Evolutionary conservation across 768 basidiomycete species (phyloP), one percentile per base, ranked within the genome.

Genomic region (Suillus cothurnatus): DNA sequence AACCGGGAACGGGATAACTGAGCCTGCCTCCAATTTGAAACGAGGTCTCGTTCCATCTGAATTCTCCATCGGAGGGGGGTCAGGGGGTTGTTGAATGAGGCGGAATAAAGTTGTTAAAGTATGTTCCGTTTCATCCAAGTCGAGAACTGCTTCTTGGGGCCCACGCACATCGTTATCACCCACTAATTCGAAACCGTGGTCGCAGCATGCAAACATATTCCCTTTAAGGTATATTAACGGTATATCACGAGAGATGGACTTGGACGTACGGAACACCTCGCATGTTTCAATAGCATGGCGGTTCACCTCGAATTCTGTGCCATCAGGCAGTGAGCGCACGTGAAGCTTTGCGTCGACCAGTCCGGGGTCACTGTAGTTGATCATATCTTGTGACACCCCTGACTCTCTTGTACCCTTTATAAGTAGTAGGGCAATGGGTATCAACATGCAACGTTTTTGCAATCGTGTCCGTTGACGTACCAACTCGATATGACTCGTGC

Each of bases 171-270:
- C 68, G n/a, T 63, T 66, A 60, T 62, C 41, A 32, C 56, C 26
- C 1, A 68, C 57, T 34, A 69, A 57, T 58, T 47, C 36, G 59
- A 66, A 61, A n/a, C 67, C 70, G 28, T 70, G 74, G 43, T 86
- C 82, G 66, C 88, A 89, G 66, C 83, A 83, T 31, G 80, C 76
- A 72, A 92, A 91, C 90, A 92, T 91, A 71, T 89, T 83, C 32
- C 82, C 90, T 91, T 72, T 14, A 71, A 66, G 59, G 26, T 28
- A 43, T 12, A 41, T 59, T 28, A 41, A 21, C 38, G 14, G 34
- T 23, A 32, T n/a, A 55, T 11, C 4, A n/a, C 36, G 23, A 32
- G 39, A 50, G 58, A 6, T 28, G 34, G 61, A 68, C 39, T 41
- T 53, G 19, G 23, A 76, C 87, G 64, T 75, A 90, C 90, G 78